Evolutionary conservation across 2,329 filamentous ascomycete species (phyloP).

Genomic region (Conoideocrella luteorostrata): DNA sequence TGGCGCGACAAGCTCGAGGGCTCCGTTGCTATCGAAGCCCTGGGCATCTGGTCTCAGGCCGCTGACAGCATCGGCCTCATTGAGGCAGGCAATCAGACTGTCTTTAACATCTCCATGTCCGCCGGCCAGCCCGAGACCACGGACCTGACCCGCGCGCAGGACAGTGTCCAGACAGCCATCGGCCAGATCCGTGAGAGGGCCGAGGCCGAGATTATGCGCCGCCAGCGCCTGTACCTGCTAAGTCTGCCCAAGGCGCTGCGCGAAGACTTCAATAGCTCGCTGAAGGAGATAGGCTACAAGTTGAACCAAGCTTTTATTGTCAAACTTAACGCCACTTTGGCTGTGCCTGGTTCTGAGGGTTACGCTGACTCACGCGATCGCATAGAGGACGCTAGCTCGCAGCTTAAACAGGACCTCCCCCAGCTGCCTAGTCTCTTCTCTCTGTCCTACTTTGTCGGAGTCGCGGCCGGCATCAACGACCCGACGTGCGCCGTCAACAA

Average conservation of each 20-base stretch:
- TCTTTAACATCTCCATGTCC: no score
- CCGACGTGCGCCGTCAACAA: not conserved
- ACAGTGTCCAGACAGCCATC: no score
- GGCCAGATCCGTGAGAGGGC: not conserved
- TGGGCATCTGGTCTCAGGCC: not conserved
- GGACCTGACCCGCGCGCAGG: no score
- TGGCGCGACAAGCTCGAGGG: conserved; percentile 4
- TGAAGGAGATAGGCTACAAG: not conserved
- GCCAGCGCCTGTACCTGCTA: conserved; percentile 4
- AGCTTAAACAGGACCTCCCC: not conserved
- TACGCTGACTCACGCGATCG: not conserved
- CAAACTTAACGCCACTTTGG: not conserved
- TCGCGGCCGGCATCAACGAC: not conserved
- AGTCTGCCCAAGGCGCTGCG: not conserved
- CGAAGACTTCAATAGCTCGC: not conserved
- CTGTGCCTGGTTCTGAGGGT: not conserved
- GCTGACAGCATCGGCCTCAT: not conserved
- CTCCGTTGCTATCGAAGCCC: conserved; percentile 2
- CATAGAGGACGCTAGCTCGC: not conserved
- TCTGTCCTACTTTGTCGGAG: not conserved
- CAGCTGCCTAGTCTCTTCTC: not conserved
- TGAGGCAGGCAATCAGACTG: not conserved
- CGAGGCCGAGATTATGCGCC: not conserved
- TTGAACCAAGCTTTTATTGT: not conserved
- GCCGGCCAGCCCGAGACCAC: no score